Evolutionary conservation across 805 yeast genomes (phyloP), one percentile per base, ranked within the genome.

Genomic region (Candida taoyuanica): DNA sequence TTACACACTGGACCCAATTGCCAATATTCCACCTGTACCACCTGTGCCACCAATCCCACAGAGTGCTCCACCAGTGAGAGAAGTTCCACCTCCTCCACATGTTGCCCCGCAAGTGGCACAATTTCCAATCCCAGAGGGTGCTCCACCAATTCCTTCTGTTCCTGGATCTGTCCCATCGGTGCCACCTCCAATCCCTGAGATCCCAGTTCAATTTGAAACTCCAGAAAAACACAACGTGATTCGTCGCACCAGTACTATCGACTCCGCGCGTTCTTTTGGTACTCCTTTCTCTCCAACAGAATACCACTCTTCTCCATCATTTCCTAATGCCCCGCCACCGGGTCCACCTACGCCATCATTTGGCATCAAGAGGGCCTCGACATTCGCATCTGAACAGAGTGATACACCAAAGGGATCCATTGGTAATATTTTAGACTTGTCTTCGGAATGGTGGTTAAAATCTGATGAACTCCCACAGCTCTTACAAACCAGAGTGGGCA

Each of bases 361-460:
- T 9, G 38, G 39, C 2, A 9, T 48, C 29, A 47, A 31, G 31
- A 49, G 31, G 34, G 44, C 54, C 5, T 46, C 54, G 1, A 47
- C 53, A 3, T 50, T 50, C 16, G 28, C 34, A 4, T 23, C 46
- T 4, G 28, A 49, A 5, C 19, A 29, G 13, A 18, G 40, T 3
- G 24, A 32, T 2, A 24, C 37, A 16, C 23, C 44, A 2, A 29
- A 31, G 44, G 36, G n/a, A n/a, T 36, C 45, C 5, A 39, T 59
- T 17, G 20, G 24, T 15, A 47, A 66, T 16, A 63, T 59, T 29
- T 52, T 64, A 15, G 60, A 57, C 5, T 59, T 62, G 17, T 56
- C 55, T 5, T 48, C 69, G 3, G 61, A 59, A 14, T 88, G 96
- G 96, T 85, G 93, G 91, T 48, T 75, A 13, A 62, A 62, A 7